phyloP scores from a whole-genome alignment of 306 rosid genomes.

The Oxytropis ochrocephala region DNA sequence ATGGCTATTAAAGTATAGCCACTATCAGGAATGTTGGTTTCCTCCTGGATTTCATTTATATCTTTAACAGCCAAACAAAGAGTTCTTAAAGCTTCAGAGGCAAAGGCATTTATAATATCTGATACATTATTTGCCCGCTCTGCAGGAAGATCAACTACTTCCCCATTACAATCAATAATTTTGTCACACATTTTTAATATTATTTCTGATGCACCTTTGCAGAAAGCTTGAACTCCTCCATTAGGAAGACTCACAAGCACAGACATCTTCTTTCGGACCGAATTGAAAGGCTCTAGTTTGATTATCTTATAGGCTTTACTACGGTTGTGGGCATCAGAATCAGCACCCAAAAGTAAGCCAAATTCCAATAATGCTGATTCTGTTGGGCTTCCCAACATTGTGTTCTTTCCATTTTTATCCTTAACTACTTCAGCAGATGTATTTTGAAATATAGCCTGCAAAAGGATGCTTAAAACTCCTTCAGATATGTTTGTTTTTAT shows the following conservation, averaged over 20 bases:
- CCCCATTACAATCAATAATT: conserved; percentile 57
- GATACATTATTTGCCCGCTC: conserved; percentile 33
- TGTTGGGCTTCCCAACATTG: conserved; percentile 81
- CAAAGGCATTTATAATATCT: conserved; percentile 63
- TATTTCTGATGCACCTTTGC: conserved; percentile 98
- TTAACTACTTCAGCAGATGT: conserved; percentile 72
- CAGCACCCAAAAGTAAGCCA: conserved; percentile 72
- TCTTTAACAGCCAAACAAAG: conserved; percentile 82
- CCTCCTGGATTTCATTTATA: conserved; percentile 28
- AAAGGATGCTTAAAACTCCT: conserved; percentile 42
- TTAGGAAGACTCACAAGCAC: conserved; percentile 64
- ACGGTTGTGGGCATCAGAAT: conserved; percentile 43
- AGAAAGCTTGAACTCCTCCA: conserved; percentile 61
- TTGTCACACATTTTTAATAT: conserved; percentile 63
- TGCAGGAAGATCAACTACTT: conserved; percentile 43
- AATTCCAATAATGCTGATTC: conserved; percentile 79
- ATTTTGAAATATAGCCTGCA: conserved; percentile 76
- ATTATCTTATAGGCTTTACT: conserved; percentile 48
- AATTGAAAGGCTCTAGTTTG: conserved; percentile 82
- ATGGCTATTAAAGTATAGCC: conserved; percentile 73
- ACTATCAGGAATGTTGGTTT: conserved; percentile 42
- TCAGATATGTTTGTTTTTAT: conserved; percentile 49
- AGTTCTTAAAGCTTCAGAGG: conserved; percentile 88
- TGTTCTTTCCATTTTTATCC: conserved; percentile 53
- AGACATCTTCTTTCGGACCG: conserved; percentile 92